Conservation (phyloP, 1,284 basidiomycete genomes). For the Marasmius oreades region DNA sequence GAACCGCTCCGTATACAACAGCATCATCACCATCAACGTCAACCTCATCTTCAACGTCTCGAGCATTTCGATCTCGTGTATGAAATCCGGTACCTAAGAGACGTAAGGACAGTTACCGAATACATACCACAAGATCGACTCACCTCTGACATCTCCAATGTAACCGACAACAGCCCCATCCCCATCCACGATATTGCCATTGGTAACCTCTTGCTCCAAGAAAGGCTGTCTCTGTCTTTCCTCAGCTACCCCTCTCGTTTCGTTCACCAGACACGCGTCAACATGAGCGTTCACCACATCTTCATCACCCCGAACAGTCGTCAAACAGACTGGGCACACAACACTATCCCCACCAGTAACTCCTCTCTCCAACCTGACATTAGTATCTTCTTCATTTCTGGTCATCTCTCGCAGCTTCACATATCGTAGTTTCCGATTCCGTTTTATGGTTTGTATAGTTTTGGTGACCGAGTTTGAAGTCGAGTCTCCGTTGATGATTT, state of each 20-base stretch:
- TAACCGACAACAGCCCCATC: slow-evolving; percentile 36
- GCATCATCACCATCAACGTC: slow-evolving; percentile 78
- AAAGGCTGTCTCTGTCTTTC: slow-evolving; percentile 22
- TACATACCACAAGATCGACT: slow-evolving; percentile 8
- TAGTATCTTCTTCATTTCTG: slow-evolving; percentile 51
- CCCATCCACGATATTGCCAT: slow-evolving; percentile 29
- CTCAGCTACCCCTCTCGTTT: slow-evolving; percentile 41
- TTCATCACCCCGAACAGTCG: slow-evolving; percentile 53
- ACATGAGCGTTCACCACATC: slow-evolving; percentile 76
- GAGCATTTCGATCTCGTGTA: slow-evolving; percentile 46
- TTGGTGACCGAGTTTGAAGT: slow-evolving; percentile 40
- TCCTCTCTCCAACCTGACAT: slow-evolving; percentile 21
- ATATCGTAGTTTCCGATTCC: slow-evolving; percentile 62
- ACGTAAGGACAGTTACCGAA: not conserved
- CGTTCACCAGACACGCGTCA: slow-evolving; percentile 66
- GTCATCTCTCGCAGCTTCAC: slow-evolving; percentile 60
- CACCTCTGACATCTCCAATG: slow-evolving; percentile 42
- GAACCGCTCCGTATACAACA: slow-evolving; percentile 57
- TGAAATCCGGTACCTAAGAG: slow-evolving; percentile 60
- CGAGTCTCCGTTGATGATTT: slow-evolving; percentile 57
- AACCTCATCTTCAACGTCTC: slow-evolving; percentile 72
- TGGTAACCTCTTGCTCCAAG: slow-evolving; percentile 24
- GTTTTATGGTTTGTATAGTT: slow-evolving; percentile 53
- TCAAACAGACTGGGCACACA: slow-evolving; percentile 65
- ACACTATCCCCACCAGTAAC: slow-evolving; percentile 35